These are phyloP conservation scores for Trametes villosa DNA, from an alignment of 768 basidiomycete genomes.

Conservation along the genomic window DNA sequence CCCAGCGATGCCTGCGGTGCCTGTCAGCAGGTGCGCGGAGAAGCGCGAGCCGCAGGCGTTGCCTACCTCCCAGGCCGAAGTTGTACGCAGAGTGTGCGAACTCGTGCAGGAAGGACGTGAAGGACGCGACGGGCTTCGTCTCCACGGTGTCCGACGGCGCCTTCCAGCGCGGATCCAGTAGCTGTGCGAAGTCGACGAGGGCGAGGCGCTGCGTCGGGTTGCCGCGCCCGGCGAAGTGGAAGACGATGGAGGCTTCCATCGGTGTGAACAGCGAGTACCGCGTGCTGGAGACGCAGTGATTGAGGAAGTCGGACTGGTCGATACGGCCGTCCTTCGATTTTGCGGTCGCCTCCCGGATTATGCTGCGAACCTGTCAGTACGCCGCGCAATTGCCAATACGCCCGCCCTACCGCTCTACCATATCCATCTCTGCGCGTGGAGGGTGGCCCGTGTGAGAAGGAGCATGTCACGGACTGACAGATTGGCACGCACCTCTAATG, in stretches of 20 bases:
- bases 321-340: conserved; percentile 96
- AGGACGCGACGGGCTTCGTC: conserved; percentile 32
- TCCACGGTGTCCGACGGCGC: conserved; percentile 61
- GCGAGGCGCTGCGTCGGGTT: conserved; percentile 70
- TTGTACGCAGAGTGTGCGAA: conserved; percentile 79
- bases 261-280: conserved; percentile 96
- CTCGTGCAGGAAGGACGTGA: conserved; percentile 54
- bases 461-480: neutral
- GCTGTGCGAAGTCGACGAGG: conserved; percentile 87
- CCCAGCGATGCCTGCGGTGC: conserved; percentile 75
- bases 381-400: conserved; percentile 2
- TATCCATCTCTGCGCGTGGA: conserved; percentile 89
- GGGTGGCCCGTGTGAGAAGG: neutral
- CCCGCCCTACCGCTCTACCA: conserved; percentile 76
- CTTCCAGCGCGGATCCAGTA: conserved; percentile 89
- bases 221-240: conserved; percentile 95
- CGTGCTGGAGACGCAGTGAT: conserved; percentile 82
- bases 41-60: conserved; percentile 4
- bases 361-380: conserved; percentile 44
- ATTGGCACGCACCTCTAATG: conserved; percentile 66
- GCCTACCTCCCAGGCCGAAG: conserved; percentile 82
- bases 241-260: conserved; percentile 98
- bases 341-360: conserved; percentile 87
- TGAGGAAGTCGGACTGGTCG: conserved; percentile 93
- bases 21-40: conserved; percentile 21